These are phyloP conservation scores for Raddia guianensis DNA, from an alignment of 176 grass and related monocot genomes.

Conservation along the genomic window DNA sequence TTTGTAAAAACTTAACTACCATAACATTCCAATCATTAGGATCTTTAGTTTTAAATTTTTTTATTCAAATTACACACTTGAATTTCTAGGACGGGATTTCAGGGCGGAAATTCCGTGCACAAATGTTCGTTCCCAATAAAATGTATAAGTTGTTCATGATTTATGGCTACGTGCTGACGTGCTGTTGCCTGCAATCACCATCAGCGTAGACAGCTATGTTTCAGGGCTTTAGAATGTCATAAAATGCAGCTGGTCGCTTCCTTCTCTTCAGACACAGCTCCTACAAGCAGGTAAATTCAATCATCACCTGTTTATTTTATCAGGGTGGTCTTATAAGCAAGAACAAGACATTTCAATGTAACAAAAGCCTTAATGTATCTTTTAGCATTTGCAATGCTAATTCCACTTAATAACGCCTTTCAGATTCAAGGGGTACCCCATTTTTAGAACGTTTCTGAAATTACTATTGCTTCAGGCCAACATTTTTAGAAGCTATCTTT, in stretches of 20 bases:
- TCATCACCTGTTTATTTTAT: slow-evolving; percentile 19
- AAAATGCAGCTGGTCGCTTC: slow-evolving; percentile 55
- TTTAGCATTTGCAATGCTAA: background rate
- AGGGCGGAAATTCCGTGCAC: no score
- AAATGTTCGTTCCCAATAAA: background rate
- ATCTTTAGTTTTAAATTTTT: no score
- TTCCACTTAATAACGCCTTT: background rate
- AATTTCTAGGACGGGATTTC: no score
- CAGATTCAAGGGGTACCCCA: background rate
- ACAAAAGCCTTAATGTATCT: background rate
- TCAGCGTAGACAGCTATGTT: background rate
- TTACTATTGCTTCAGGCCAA: background rate
- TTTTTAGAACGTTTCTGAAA: background rate
- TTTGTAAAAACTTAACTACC: no score
- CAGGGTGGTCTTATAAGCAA: background rate
- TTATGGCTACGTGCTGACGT: background rate
- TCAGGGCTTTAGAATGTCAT: slow-evolving; percentile 62
- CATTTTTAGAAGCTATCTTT: background rate
- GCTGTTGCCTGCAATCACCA: background rate
- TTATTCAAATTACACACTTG: no score
- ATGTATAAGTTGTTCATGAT: background rate
- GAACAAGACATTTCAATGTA: background rate
- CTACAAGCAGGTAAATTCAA: slow-evolving; percentile 45
- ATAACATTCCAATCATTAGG: no score
- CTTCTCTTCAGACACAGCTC: slow-evolving; percentile 65